A percentile compares a stretch with the other conserved stretches of the same genome.
Evolutionary conservation across 805 yeast species (phyloP).

Genomic region (Pichia pseudocactophila): DNA sequence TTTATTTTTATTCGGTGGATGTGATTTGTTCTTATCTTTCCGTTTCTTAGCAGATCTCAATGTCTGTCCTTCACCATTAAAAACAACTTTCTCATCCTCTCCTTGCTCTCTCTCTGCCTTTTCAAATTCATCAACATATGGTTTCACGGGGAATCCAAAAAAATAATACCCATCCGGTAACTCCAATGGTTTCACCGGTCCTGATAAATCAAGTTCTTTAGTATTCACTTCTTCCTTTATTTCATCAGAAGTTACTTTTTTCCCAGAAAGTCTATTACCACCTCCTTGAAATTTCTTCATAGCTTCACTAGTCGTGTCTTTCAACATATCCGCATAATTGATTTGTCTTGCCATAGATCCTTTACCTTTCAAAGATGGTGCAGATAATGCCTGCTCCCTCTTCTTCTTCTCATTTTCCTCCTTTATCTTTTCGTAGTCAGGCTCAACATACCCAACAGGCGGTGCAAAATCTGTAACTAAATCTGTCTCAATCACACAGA

Average conservation of each 20-base stretch:
- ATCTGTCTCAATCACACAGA: slow-evolving; percentile 95
- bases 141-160: slow-evolving; percentile 80
- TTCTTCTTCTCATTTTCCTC: slow-evolving; percentile 32
- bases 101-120: slow-evolving; percentile 13
- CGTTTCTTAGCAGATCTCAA: slow-evolving; percentile 52
- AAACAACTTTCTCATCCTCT: slow-evolving; percentile 21
- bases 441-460: slow-evolving; percentile 97
- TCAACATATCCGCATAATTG: slow-evolving; percentile 52
- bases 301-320: slow-evolving; percentile 29
- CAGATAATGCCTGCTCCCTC: slow-evolving; percentile 31
- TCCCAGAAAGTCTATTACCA: slow-evolving; percentile 69
- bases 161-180: slow-evolving; percentile 83
- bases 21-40: slow-evolving; percentile 43
- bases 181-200: slow-evolving; percentile 61
- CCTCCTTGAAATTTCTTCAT: slow-evolving; percentile 40
- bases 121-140: slow-evolving; percentile 33
- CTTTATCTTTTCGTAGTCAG: slow-evolving; percentile 44
- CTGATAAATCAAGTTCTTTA: slow-evolving; percentile 37
- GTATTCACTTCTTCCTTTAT: slow-evolving; percentile 15
- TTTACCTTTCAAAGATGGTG: slow-evolving; percentile 27
- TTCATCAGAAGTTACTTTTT: slow-evolving; percentile 22
- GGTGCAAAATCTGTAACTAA: slow-evolving; percentile 97
- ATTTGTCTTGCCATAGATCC: slow-evolving; percentile 75
- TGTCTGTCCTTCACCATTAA: slow-evolving; percentile 65
- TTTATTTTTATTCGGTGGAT: slow-evolving; percentile 51